Evolutionary conservation across 768 basidiomycete species (phyloP), one percentile per base, ranked within the genome.

Genomic region (Termitomyces sp.): DNA sequence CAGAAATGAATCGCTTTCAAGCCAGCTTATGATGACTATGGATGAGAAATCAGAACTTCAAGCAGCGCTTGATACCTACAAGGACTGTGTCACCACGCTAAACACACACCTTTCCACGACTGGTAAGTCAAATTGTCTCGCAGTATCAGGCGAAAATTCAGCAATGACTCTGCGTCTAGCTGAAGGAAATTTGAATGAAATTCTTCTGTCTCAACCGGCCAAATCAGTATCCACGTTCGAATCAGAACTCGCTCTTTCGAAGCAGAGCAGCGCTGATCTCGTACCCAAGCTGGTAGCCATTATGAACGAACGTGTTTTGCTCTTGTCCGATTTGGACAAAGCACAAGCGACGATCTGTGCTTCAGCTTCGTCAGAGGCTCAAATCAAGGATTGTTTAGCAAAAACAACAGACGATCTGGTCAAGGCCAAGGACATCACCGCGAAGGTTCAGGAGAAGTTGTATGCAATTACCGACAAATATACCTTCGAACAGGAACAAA

Each of bases 221-320:
- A n/a, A 26, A 34, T 12, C 28, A 34, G 48, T 51, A 24, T 53
- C 57, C 41, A 46, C 36, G 9, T 54, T 57, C 12, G 53, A 57
- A 50, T 55, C 45, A 15, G 60, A 55, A 34, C 46, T 56, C 34
- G 56, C 18, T 39, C 42, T 55, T 56, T 61, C 60, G 18, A 60
- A 57, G 44, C 45, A 42, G 47, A 61, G 60, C 51, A 34, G 58
- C 29, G 63, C 64, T 12, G 58, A 53, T 12, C 45, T 65, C 29
- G 39, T 36, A 22, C 41, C 26, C 13, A 51, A 62, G 44, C 54
- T 73, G 31, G 55, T 31, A 8, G 51, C 52, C 15, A 56, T 59
- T 41, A 50, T 55, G 37, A 33, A 53, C 12, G 57, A 60, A 44
- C 57, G 66, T 20, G 42, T 51, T 7, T 56, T 39, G 34, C 51